Base-by-base conservation (phyloP, 768 basidiomycete genomes). In the Hygrocybe coccinea region DNA sequence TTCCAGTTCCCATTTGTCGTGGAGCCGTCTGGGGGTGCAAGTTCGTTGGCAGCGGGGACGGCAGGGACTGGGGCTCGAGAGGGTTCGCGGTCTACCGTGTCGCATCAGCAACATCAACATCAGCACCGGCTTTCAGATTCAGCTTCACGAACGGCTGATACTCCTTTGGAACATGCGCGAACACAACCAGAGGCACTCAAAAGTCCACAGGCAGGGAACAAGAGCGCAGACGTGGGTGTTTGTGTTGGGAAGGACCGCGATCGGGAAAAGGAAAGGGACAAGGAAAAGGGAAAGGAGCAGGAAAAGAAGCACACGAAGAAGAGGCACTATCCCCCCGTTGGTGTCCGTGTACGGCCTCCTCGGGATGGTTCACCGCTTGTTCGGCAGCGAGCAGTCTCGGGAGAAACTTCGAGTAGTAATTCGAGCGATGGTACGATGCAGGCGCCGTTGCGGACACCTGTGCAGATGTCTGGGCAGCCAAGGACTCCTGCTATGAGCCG, bases 271-370 rank as follows among this genome's bases (percentile, higher is more conserved):
- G 37, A 43, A 45, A 49, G 29, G 54, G 9, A 39, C 48, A 17
- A 5, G 57, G 8, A 56, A 8, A 43, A 53, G 56, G 64, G 70
- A 64, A 60, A 52, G 50, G 67, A 64, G 43, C 64, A 64, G 49
- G 76, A 75, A 57, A 74, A 73, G 50, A 78, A 75, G 53, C 69
- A 74, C 36, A 57, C 67, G 51, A 79, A 78, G 70, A 79, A 75
- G 59, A 19, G 37, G 1, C 62, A 63, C 48, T 76, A 78, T 45
- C 79, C 80, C 14, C 56, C 74, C 21, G 65, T 77, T 9, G 79
- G 80, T 36, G 70, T 80, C 43, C 80, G 81, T 14, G 67, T 77
- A 9, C 74, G 80, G 12, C 64, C 72, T 25, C 71, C 69, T 43
- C 74, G 74, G 56, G 67, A 70, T 6, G 52, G 56, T 29, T 50